Base-by-base conservation (phyloP, 768 basidiomycete genomes). In the Suillus brevipes region DNA sequence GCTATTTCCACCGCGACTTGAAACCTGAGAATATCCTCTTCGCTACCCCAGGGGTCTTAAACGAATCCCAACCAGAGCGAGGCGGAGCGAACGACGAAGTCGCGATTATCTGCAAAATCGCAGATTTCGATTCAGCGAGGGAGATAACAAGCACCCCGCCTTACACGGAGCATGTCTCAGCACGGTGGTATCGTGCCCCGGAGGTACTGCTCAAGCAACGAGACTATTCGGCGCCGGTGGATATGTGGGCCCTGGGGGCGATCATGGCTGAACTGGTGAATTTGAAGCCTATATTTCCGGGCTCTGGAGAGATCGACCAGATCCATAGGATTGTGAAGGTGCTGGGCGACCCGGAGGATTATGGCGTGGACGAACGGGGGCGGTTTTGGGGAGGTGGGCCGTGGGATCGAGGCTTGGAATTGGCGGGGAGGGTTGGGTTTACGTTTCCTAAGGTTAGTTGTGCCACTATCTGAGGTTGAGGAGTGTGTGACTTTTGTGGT, bases 1-100 rank as follows among this genome's bases (percentile, higher is more conserved):
- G 97, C 40, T 99, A 97, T 79, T 99, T 99, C 79, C 97, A 99
- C 78, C 92, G 97, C 60, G 97, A 99, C 76, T 97, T 99, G 95
- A 99, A 99, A 79, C 97, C 97, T 43, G 97, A 99, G 77, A 99
- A 99, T 72, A 90, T 99, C 12, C 87, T 99, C 58, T 96, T 99
- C 70, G 98, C 97, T n/a, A 99, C 97, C 1, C 97, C 95, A 16
- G 97, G 97, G 23, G 84, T 96, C 59, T 89, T 91, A 68, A n/a
- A n/a, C n/a, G 72, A 84, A 57, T 85, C 89, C 13, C 81, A 83
- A 60, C 86, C 83, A 10, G 84, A 86, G 63, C 83, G 85, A 8
- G 83, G 87, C 42, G 83, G 86, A 64, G 95, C 97, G 72, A 90
- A 89, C 78, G 97, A 99, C 76, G n/a, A n/a, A n/a, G 97, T 99